These are phyloP conservation scores for Candida vartiovaarae DNA, from an alignment of 805 yeast genomes.

Conservation along the genomic window DNA sequence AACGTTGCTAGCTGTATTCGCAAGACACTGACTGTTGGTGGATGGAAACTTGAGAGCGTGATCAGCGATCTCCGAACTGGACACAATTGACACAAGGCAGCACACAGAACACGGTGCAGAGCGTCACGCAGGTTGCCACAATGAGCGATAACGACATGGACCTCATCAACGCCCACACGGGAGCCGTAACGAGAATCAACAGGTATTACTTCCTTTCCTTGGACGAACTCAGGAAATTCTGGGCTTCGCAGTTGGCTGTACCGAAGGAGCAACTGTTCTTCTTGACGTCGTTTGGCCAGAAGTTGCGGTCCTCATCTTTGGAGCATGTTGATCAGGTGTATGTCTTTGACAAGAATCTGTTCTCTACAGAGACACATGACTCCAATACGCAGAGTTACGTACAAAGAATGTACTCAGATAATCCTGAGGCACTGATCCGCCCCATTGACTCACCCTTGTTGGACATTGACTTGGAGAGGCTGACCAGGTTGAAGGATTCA, in stretches of 20 bases:
- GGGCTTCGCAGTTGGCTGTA: constrained; percentile 34
- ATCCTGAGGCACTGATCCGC: constrained; percentile 19
- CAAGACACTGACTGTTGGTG: too few species aligned
- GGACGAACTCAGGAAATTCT: constrained; percentile 36
- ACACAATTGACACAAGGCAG: too few species aligned
- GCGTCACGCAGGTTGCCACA: too few species aligned
- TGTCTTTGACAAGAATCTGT: constrained; percentile 56
- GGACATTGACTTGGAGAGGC: constrained; percentile 20
- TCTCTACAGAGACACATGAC: constrained; percentile 27
- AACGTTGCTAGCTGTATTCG: too few species aligned
- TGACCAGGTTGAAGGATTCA: constrained; percentile 14
- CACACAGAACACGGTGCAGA: too few species aligned
- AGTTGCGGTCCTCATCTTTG: constrained; percentile 38
- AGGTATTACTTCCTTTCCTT: constrained; percentile 33
- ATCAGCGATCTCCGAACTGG: too few species aligned
- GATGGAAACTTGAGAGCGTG: too few species aligned
- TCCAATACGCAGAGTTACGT: constrained; percentile 14
- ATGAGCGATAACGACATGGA: constrained; percentile 11
- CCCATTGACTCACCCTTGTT: constrained; percentile 32
- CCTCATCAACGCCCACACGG: constrained; percentile 37
- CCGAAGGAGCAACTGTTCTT: constrained; percentile 39
- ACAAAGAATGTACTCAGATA: constrained; percentile 2
- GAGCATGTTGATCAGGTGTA: constrained; percentile 47
- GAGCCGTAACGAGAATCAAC: constrained; percentile 29
- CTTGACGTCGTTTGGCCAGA: constrained; percentile 59